Conservation (phyloP, 805 yeast species). For the Yarrowia osloensis region DNA sequence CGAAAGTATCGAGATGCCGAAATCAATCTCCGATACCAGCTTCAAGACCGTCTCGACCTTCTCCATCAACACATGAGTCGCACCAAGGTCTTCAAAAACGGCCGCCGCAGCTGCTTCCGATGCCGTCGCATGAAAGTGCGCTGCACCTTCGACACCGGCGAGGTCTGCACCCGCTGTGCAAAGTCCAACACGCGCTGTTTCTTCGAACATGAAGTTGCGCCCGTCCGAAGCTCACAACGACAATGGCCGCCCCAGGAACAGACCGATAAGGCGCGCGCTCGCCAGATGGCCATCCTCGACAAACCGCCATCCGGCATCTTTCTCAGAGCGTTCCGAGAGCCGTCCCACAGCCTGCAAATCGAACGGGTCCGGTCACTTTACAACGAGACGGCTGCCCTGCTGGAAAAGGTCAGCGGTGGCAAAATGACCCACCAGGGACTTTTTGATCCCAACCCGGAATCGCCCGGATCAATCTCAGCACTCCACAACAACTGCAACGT, state of each 20-base stretch:
- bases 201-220: constrained; percentile 24
- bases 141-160: constrained; percentile 23
- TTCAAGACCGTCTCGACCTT: not conserved
- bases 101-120: constrained; percentile 25
- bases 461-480: not conserved
- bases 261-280: constrained; percentile 12
- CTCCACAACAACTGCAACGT: constrained; percentile 20
- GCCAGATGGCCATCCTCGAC: constrained; percentile 18
- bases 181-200: constrained; percentile 28
- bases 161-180: constrained; percentile 24
- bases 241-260: constrained; percentile 8
- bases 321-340: constrained; percentile 9
- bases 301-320: constrained; percentile 17
- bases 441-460: not conserved
- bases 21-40: constrained; percentile 14
- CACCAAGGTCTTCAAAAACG: constrained; percentile 30
- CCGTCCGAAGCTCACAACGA: not conserved
- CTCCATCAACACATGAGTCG: constrained; percentile 2
- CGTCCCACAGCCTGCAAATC: constrained; percentile 7
- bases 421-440: not conserved
- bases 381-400: constrained; percentile 6
- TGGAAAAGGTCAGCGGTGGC: constrained; percentile 15
- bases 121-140: constrained; percentile 30
- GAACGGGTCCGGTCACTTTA: not conserved
- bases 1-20: constrained; percentile 19